Base-by-base conservation (phyloP, 2,329 filamentous ascomycete species). In the Ophiosphaerella korrae region DNA sequence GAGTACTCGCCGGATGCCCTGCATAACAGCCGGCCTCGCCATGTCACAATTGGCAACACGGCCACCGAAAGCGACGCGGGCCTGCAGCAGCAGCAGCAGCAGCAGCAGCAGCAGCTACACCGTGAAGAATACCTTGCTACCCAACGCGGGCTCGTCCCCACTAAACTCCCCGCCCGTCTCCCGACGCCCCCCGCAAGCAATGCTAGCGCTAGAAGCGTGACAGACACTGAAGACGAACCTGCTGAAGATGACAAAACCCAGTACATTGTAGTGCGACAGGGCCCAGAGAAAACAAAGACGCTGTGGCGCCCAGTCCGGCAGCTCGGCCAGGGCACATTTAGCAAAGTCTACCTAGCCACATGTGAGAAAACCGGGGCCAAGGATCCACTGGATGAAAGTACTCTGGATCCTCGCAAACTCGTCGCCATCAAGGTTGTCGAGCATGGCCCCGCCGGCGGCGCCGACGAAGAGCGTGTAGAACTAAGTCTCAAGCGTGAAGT, bases 401-500 rank as follows among this genome's bases (percentile, higher is more conserved):
- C 70, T 53, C 80, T 85, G 41, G 80, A 89, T 56, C 85, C 87
- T n/a, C 89, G 88, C 66, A 90, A 89, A 45, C 79, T 99, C 12
- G 94, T 97, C 3, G 94, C 94, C 1, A 86, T 99, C 68, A 99
- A 99, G 74, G 86, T 99, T 38, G 93, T 95, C 69, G 91, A 97
- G 73, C 92, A 96, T 74, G 94, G 93, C 3, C 93, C 94, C 1
- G 90, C 90, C 21, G 94, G 94, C 45, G 93, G 93, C 39, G 93
- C 92, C 3, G 94, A 94, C 42, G 92, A 96, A 71, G 90, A 96
- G 63, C 86, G 94, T 34, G 87, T 97, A 55, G 93, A 97, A 74
- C 90, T 94, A 75, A 95, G 92, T 49, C 78, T 99, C 57, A 96
- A 96, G 76, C 86, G 94, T 54, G 94, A 99, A 77, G 83, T 99